These are phyloP conservation scores for Globisporangium paroecandrum DNA, from an alignment of 352 stramenopile genomes.

Conservation along the genomic window DNA sequence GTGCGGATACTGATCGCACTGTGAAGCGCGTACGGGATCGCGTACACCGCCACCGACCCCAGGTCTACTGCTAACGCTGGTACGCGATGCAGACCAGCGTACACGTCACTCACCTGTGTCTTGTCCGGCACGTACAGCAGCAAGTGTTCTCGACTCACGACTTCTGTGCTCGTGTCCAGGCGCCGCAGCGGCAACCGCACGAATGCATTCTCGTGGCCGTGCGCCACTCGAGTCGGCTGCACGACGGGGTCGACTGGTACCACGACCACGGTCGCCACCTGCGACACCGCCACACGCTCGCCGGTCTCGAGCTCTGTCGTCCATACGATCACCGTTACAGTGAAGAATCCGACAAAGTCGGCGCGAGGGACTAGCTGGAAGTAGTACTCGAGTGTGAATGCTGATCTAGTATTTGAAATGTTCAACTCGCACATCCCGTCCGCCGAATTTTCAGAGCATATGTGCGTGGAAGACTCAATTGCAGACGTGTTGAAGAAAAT, in stretches of 20 bases:
- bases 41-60: not conserved
- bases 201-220: not conserved
- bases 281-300: not conserved
- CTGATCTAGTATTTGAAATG: no score
- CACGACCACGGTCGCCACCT: slow-evolving; percentile 19
- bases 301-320: not conserved
- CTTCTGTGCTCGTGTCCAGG: not conserved
- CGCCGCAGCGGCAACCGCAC: not conserved
- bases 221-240: not conserved
- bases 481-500: no score
- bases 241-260: not conserved
- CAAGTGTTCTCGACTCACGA: not conserved
- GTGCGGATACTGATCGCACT: not conserved
- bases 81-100: not conserved
- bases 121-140: not conserved
- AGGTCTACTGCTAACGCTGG: not conserved
- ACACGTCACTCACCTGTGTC: not conserved
- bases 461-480: no score
- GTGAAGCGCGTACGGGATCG: not conserved
- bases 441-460: no score
- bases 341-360: not conserved
- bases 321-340: not conserved
- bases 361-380: no score
- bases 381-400: no score
- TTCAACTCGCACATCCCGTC: no score